Evolutionary conservation across 129 eudicot genomes (phyloP).

Genomic region (Flaveria brownii): DNA sequence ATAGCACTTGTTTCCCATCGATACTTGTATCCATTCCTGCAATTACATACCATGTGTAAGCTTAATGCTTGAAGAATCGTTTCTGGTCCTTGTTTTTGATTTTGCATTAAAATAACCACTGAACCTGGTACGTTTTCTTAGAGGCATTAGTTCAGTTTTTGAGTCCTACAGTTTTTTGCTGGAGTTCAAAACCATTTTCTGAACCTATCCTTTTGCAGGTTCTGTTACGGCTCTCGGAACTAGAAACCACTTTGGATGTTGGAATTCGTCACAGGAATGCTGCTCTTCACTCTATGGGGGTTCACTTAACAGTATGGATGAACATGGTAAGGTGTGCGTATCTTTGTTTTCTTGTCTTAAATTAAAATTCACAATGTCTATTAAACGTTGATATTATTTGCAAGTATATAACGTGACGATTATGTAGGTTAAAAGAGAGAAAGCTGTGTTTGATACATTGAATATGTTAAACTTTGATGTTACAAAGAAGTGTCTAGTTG

Average conservation of each 20-base stretch:
- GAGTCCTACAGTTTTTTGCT: slow-evolving; percentile 4
- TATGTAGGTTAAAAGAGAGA: slow-evolving; percentile 92
- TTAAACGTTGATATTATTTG: slow-evolving; percentile 13
- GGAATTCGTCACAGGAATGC: slow-evolving; percentile 85
- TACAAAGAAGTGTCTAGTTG: slow-evolving; percentile 96
- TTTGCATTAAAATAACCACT: slow-evolving; percentile 3
- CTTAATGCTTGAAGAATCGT: background rate
- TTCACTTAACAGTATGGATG: slow-evolving; percentile 77
- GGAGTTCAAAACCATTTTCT: slow-evolving; percentile 14
- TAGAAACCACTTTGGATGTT: slow-evolving; percentile 92
- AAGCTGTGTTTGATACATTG: slow-evolving; percentile 92
- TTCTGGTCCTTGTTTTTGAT: background rate
- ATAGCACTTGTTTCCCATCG: background rate
- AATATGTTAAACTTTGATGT: slow-evolving; percentile 97
- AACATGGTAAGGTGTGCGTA: slow-evolving; percentile 60
- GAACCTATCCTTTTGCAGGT: slow-evolving; percentile 54
- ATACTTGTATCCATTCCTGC: slow-evolving; percentile 1
- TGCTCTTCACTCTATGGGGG: slow-evolving; percentile 72
- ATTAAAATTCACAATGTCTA: background rate
- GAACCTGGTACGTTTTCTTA: background rate
- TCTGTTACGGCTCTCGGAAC: slow-evolving; percentile 78
- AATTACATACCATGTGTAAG: slow-evolving; percentile 2
- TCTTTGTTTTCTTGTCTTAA: slow-evolving; percentile 10
- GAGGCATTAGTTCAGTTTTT: background rate
- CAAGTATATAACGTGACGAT: slow-evolving; percentile 15